Evolutionary conservation across 768 basidiomycete species (phyloP).

Genomic region (Leucosporidium scottii): DNA sequence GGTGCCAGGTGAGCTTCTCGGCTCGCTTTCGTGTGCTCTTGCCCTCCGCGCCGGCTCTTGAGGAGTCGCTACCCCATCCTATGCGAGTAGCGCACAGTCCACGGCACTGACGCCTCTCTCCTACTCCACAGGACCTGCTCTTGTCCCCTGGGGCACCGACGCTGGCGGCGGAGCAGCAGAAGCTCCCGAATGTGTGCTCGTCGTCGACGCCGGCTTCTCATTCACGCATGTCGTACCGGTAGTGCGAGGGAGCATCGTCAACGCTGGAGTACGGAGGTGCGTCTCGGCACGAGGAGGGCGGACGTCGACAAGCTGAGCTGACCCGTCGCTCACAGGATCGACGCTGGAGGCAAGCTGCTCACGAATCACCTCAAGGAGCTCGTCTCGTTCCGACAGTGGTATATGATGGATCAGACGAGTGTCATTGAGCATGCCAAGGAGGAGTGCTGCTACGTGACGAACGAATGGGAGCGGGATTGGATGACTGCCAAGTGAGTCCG

Average conservation of each 20-base stretch:
- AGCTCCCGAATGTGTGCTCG: constrained; percentile 64
- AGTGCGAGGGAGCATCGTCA: constrained; percentile 63
- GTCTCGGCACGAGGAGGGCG: constrained; percentile 5
- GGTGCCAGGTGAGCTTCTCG: constrained; percentile 60
- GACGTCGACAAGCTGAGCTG: not conserved
- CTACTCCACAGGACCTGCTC: constrained; percentile 59
- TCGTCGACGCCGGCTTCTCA: constrained; percentile 88
- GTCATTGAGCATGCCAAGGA: constrained; percentile 92
- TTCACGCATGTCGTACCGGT: constrained; percentile 88
- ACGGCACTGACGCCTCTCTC: no score
- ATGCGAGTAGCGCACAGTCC: no score
- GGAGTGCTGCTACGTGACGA: constrained; percentile 76
- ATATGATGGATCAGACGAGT: constrained; percentile 95
- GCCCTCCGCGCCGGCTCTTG: no score
- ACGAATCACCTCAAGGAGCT: constrained; percentile 93
- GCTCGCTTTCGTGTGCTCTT: no score
- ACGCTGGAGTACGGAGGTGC: constrained; percentile 76
- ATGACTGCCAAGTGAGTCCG: constrained; percentile 66
- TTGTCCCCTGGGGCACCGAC: constrained; percentile 61
- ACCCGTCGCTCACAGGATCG: constrained; percentile 54
- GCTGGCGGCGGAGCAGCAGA: constrained; percentile 30
- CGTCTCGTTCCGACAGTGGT: constrained; percentile 91
- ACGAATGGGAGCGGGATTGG: constrained; percentile 60
- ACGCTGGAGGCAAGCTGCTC: constrained; percentile 88
- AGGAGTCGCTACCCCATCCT: no score